Percentiles rank a stretch among this genome's conserved stretches.
These are phyloP conservation scores for Hippophae rhamnoides DNA, from an alignment of 306 rosid species.

Conservation along the genomic window DNA sequence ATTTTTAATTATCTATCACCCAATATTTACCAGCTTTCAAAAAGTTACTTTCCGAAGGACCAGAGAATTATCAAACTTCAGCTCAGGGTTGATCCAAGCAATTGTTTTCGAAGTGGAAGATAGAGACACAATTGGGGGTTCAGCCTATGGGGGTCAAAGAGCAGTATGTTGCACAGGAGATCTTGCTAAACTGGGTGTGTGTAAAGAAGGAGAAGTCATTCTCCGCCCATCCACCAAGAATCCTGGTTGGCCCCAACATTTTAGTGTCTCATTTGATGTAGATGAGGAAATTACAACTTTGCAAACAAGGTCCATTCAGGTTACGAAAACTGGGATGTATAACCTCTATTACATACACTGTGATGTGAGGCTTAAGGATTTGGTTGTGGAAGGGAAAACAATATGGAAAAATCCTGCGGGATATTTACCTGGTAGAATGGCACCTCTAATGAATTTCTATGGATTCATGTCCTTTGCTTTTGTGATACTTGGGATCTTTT, in stretches of 20 bases:
- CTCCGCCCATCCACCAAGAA: conserved; percentile 53
- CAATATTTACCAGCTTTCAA: conserved; percentile 61
- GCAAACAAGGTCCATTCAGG: conserved; percentile 47
- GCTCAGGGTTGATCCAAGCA: conserved; percentile 62
- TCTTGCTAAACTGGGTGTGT: conserved; percentile 84
- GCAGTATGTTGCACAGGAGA: conserved; percentile 91
- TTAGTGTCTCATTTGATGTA: conserved; percentile 45
- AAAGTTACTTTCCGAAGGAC: conserved; percentile 59
- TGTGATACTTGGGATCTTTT: conserved; percentile 73
- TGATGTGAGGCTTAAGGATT: conserved; percentile 57
- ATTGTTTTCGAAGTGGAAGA: conserved; percentile 94
- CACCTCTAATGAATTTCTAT: conserved; percentile 79
- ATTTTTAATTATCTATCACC: conserved; percentile 9
- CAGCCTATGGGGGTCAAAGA: conserved; percentile 97
- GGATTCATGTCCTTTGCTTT: conserved; percentile 87
- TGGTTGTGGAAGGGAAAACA: conserved; percentile 78
- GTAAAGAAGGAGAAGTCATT: conserved; percentile 73
- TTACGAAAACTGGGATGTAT: conserved; percentile 86
- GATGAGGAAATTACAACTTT: conserved; percentile 46
- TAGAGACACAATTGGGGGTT: conserved; percentile 88
- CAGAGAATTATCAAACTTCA: conserved; percentile 58
- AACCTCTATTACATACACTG: conserved; percentile 95
- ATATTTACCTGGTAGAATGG: conserved; percentile 96
- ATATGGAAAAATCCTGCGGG: conserved; percentile 90
- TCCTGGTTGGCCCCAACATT: conserved; percentile 79